Conservation (phyloP, 495 filamentous ascomycete species). For the Annulohypoxylon moriforme region DNA sequence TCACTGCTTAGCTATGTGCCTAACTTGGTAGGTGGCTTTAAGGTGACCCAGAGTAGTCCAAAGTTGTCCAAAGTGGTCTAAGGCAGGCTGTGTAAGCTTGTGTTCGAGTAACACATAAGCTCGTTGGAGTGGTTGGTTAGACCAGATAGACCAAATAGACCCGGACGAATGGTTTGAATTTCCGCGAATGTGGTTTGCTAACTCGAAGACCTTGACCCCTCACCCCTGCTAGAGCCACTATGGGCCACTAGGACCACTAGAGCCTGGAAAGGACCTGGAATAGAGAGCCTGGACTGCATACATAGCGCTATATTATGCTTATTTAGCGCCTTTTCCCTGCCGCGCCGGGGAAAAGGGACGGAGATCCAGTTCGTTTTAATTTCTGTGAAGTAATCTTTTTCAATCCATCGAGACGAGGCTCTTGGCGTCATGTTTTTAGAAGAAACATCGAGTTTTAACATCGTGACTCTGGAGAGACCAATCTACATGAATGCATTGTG, state of each 20-base stretch:
- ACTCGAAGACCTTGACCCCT: not conserved
- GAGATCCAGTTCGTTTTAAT: slow-evolving; percentile 31
- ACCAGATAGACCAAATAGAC: too few relatives aligned
- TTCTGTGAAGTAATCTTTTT: slow-evolving; percentile 35
- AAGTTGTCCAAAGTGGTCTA: too few relatives aligned
- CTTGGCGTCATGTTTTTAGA: slow-evolving; percentile 12
- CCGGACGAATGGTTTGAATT: slow-evolving; percentile 39
- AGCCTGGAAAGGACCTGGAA: not conserved
- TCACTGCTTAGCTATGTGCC: not conserved
- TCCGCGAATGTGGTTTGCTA: slow-evolving; percentile 8
- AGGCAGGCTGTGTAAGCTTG: not conserved
- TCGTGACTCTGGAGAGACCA: not conserved
- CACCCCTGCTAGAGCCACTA: too few relatives aligned
- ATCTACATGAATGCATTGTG: not conserved
- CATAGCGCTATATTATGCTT: not conserved
- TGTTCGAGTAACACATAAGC: too few relatives aligned
- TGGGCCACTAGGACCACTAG: too few relatives aligned
- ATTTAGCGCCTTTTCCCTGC: slow-evolving; percentile 25
- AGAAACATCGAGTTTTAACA: not conserved
- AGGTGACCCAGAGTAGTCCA: too few relatives aligned
- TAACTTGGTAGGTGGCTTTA: not conserved
- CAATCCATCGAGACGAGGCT: slow-evolving; percentile 6
- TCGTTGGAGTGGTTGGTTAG: too few relatives aligned
- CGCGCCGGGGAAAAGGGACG: slow-evolving; percentile 44
- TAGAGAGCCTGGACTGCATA: not conserved